Percentiles rank a stretch among this genome's conserved stretches.
Evolutionary conservation across 345 rosid genomes (phyloP).

Genomic region (Eucalyptus pauciflora): DNA sequence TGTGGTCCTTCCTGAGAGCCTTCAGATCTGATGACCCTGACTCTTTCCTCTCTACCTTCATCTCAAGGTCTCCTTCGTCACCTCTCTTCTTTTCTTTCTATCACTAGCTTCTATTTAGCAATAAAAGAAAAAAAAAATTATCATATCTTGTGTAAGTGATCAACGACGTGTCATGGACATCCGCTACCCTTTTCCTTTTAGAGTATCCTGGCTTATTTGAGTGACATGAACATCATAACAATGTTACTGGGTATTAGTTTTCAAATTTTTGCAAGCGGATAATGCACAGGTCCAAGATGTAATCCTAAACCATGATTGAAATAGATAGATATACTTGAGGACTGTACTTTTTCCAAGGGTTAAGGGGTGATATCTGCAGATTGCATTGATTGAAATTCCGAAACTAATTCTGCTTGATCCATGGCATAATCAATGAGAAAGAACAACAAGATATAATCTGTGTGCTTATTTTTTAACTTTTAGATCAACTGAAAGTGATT

Average conservation of each 20-base stretch:
- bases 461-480: neutral
- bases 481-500: too few relatives aligned
- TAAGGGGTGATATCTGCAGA: neutral
- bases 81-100: neutral
- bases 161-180: neutral
- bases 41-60: slow-evolving; percentile 12
- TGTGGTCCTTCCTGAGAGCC: slow-evolving; percentile 29
- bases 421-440: neutral
- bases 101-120: neutral
- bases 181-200: neutral
- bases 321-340: neutral
- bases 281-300: neutral
- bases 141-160: too few relatives aligned
- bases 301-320: neutral
- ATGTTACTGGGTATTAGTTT: neutral
- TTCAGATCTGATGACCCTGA: slow-evolving; percentile 36
- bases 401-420: neutral
- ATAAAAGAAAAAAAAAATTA: too few relatives aligned
- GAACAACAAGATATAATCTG: neutral
- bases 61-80: slow-evolving; percentile 1
- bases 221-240: neutral
- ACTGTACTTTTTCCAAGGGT: neutral
- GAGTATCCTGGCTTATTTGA: neutral
- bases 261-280: neutral
- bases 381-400: neutral